Evolutionary conservation across 768 basidiomycete genomes (phyloP).

Genomic region (Auriscalpium microsporum): DNA sequence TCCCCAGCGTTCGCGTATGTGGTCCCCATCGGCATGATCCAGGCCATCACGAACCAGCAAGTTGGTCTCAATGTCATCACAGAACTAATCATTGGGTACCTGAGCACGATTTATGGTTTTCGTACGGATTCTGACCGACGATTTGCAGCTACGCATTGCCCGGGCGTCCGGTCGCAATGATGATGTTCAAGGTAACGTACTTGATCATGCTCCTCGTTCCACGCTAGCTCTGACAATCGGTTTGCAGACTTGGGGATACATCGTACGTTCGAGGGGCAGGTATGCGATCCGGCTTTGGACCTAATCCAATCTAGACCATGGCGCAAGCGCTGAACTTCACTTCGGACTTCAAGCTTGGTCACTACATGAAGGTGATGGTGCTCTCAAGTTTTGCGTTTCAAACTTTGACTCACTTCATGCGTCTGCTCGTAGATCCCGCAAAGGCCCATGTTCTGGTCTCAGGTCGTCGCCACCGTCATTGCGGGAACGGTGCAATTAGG

Average conservation of each 20-base stretch:
- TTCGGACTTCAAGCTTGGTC: slow-evolving; percentile 71
- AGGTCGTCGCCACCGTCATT: slow-evolving; percentile 38
- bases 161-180: slow-evolving; percentile 72
- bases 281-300: slow-evolving; percentile 31
- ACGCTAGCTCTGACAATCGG: no score
- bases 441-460: slow-evolving; percentile 59
- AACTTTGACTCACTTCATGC: neutral
- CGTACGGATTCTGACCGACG: slow-evolving; percentile 55
- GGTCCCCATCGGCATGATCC: slow-evolving; percentile 74
- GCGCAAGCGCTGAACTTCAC: slow-evolving; percentile 61
- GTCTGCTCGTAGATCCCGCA: slow-evolving; percentile 40
- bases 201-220: no score
- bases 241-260: slow-evolving; percentile 57
- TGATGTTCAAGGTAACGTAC: slow-evolving; percentile 56
- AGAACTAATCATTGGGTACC: slow-evolving; percentile 74
- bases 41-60: slow-evolving; percentile 73
- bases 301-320: slow-evolving; percentile 35
- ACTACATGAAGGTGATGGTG: slow-evolving; percentile 56
- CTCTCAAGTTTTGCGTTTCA: neutral
- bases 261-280: slow-evolving; percentile 56
- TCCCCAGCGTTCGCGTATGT: slow-evolving; percentile 44
- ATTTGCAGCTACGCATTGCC: slow-evolving; percentile 77
- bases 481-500: slow-evolving; percentile 60
- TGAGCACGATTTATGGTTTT: slow-evolving; percentile 29
- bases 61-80: slow-evolving; percentile 66